Evolutionary conservation across 805 yeast species (phyloP), one percentile per base, ranked within the genome.

Genomic region (Yamadazyma akitaensis): DNA sequence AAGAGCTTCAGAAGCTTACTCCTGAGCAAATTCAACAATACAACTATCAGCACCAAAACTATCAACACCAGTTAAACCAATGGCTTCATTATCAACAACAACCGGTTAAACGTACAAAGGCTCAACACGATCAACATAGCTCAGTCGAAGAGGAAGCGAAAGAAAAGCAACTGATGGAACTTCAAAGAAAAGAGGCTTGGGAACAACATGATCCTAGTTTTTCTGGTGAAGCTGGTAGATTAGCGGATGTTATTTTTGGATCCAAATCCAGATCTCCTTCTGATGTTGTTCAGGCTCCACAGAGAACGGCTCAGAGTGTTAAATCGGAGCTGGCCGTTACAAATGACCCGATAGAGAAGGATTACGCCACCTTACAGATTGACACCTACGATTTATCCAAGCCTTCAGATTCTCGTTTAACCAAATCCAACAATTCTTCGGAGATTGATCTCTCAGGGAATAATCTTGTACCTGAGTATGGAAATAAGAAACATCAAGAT

Each of bases 241-340:
- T 72, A 40, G 75, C 61, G 1, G 74, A 70, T 44, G 75, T 69
- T 53, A 70, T 72, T n/a, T 72, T 72, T 49, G 63, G 64, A 0
- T 54, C 59, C 8, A 55, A 54, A 18, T 46, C 49, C 5, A 45
- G 52, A 18, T 46, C 60, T 2, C 53, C 57, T 6, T 24, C 21
- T 19, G 53, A 46, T 7, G 9, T 37, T 14, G 14, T 40, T 14
- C 49, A 44, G 35, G 14, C 25, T 10, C 38, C 47, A 7, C 55
- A 51, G 30, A 55, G 52, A 40, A 53, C 62, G 1, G 48, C 50
- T 35, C 62, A 54, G 48, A 60, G 64, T 42, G 42, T 51, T 1
- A 54, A 54, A 32, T 59, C 62, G 1, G 56, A 49, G 32, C 57
- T 40, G 16, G 37, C 41, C 4, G 6, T 13, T 21, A 18, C 31